Evolutionary conservation across 1,284 basidiomycete species (phyloP).

Genomic region (Cryptococcus maquisensis): DNA sequence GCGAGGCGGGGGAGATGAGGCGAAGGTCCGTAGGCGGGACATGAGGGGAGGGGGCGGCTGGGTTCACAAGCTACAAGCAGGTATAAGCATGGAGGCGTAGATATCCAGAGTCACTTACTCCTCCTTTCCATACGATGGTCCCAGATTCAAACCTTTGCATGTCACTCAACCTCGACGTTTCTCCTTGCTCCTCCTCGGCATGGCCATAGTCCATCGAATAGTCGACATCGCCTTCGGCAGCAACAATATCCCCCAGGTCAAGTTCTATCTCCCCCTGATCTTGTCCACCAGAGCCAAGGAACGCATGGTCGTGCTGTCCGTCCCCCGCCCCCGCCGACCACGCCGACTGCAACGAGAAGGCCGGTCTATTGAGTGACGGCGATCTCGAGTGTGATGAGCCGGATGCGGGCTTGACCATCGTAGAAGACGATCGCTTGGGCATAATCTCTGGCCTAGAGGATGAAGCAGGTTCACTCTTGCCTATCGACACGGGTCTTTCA

Average conservation of each 20-base stretch:
- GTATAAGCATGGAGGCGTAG: neutral
- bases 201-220: conserved; percentile 2
- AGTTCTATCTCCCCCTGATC: conserved; percentile 25
- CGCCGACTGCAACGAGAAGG: too few species aligned
- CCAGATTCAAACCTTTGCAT: conserved; percentile 20
- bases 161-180: neutral
- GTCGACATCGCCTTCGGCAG: conserved; percentile 9
- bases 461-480: too few species aligned
- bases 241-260: conserved; percentile 39
- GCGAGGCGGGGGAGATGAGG: conserved; percentile 7
- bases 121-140: conserved; percentile 31
- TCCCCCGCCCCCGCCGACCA: neutral
- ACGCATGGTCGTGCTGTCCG: neutral
- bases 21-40: conserved; percentile 22
- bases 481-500: too few species aligned
- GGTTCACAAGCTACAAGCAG: conserved; percentile 25
- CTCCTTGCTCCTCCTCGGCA: neutral
- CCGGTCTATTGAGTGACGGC: too few species aligned
- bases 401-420: too few species aligned
- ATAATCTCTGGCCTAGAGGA: too few species aligned
- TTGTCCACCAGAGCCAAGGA: conserved; percentile 3
- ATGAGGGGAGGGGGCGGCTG: conserved; percentile 16
- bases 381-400: too few species aligned
- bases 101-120: conserved; percentile 19
- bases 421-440: too few species aligned